These are phyloP conservation scores for Metschnikowia amazonensis DNA, from an alignment of 805 yeast species.

Conservation along the genomic window DNA sequence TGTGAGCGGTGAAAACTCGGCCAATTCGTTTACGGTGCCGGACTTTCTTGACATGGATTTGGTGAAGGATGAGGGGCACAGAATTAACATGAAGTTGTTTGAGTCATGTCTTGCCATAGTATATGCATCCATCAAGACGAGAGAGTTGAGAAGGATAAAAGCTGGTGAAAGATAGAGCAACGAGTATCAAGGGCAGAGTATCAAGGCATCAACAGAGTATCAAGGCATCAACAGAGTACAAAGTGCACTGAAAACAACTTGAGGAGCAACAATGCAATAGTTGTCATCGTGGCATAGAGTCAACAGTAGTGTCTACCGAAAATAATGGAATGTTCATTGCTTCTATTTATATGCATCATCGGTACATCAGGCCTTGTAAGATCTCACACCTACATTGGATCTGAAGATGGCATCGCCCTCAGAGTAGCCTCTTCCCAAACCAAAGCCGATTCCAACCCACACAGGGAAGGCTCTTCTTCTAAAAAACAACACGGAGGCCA, in stretches of 20 bases:
- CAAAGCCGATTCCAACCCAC: slow-evolving; percentile 96
- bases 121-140: slow-evolving; percentile 9
- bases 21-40: slow-evolving; percentile 1
- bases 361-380: slow-evolving; percentile 54
- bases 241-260: no score
- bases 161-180: background rate
- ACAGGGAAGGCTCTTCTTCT: slow-evolving; percentile 96
- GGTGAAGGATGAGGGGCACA: slow-evolving; percentile 8
- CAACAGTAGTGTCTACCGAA: background rate
- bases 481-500: slow-evolving; percentile 84
- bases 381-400: slow-evolving; percentile 70
- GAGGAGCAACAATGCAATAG: no score
- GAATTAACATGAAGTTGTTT: slow-evolving; percentile 12
- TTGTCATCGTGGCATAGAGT: no score
- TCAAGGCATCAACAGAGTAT: no score
- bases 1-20: background rate
- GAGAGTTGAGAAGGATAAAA: slow-evolving; percentile 1
- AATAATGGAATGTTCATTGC: background rate
- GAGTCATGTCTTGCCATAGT: slow-evolving; percentile 11
- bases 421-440: slow-evolving; percentile 95
- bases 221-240: no score
- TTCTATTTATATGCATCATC: slow-evolving; percentile 2
- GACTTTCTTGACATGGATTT: slow-evolving; percentile 1
- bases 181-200: no score
- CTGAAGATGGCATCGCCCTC: slow-evolving; percentile 98